Conservation (phyloP, 495 filamentous ascomycete genomes). For the Elasticomyces elasticus region DNA sequence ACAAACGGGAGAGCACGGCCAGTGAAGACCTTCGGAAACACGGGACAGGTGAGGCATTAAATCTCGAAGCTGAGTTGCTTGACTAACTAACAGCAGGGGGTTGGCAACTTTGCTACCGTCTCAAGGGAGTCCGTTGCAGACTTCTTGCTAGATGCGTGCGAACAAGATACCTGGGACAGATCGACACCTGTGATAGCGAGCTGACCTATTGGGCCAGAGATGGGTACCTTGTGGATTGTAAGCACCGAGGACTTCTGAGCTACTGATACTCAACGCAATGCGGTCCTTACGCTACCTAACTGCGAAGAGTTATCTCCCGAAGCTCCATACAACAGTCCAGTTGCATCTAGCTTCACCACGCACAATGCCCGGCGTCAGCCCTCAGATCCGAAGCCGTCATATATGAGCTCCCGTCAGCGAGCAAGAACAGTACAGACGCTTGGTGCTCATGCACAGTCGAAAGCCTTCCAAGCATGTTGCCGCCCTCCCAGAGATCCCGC, state of each 20-base stretch:
- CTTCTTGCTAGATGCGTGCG: conserved; percentile 6
- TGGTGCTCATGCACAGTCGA: conserved; percentile 36
- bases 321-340: no score
- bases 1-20: background rate
- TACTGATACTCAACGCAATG: no score
- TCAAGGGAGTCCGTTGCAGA: conserved; percentile 8
- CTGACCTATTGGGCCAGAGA: no score
- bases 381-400: conserved; percentile 26
- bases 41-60: no score
- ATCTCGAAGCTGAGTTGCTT: no score
- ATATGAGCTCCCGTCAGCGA: conserved; percentile 36
- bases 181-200: conserved; percentile 10
- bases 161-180: conserved; percentile 2
- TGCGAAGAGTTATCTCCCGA: no score
- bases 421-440: conserved; percentile 36
- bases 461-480: conserved; percentile 35
- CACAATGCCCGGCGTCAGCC: conserved; percentile 27
- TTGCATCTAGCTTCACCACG: no score
- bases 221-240: no score
- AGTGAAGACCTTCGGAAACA: conserved; percentile 3
- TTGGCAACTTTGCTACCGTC: conserved; percentile 5
- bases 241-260: no score
- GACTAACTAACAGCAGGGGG: no score
- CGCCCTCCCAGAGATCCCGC: conserved; percentile 20
- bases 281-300: no score